Conservation (phyloP, 2,329 filamentous ascomycete species). For the Cadophora malorum region DNA sequence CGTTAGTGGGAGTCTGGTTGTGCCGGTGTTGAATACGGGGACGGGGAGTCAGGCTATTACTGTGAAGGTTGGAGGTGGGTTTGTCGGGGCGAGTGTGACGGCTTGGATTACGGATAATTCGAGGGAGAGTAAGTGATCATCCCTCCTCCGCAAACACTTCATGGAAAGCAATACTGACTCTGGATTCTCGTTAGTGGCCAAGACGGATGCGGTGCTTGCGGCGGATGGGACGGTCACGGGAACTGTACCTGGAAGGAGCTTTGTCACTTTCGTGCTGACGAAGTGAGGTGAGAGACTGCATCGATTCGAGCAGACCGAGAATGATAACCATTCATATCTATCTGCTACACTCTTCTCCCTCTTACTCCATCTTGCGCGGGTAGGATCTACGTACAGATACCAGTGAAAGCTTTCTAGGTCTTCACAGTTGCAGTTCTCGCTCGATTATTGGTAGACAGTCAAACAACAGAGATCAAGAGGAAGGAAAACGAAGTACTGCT, state of each 20-base stretch:
- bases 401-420: too few relatives aligned
- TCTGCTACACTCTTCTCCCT: too few relatives aligned
- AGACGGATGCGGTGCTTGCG: constrained; percentile 14
- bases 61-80: constrained; percentile 14
- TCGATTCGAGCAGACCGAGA: too few relatives aligned
- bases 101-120: constrained; percentile 26
- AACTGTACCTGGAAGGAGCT: constrained; percentile 19
- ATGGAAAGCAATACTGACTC: background rate
- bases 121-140: constrained; percentile 5
- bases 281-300: background rate
- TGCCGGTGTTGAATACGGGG: constrained; percentile 30
- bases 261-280: constrained; percentile 27
- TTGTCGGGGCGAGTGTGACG: background rate
- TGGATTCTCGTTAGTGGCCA: background rate
- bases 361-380: too few relatives aligned
- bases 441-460: too few relatives aligned
- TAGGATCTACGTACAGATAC: too few relatives aligned
- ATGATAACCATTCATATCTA: too few relatives aligned
- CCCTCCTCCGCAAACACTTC: background rate
- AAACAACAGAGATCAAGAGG: too few relatives aligned
- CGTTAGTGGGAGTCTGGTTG: constrained; percentile 21
- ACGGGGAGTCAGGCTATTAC: constrained; percentile 7
- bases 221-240: constrained; percentile 24
- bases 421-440: too few relatives aligned
- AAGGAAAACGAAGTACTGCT: too few relatives aligned